phyloP scores from a whole-genome alignment of 2,329 filamentous ascomycete species.

The Xylaria digitata region DNA sequence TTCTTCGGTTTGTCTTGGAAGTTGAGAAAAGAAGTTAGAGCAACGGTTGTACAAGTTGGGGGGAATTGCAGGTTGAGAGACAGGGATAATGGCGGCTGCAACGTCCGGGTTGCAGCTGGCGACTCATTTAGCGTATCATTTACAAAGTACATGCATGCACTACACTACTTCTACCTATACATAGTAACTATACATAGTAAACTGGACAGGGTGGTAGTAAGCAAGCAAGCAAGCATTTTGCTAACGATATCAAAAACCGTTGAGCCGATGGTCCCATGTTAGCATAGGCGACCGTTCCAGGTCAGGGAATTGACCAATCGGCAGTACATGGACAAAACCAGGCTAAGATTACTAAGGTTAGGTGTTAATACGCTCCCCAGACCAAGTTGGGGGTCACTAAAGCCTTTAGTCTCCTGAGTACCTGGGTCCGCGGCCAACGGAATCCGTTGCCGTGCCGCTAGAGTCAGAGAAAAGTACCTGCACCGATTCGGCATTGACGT shows the following conservation, averaged over 20 bases:
- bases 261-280: neutral
- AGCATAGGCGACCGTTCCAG: neutral
- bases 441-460: constrained; percentile 35
- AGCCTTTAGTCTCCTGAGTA: constrained; percentile 10
- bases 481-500: constrained; percentile 27
- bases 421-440: constrained; percentile 18
- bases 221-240: no score
- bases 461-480: constrained; percentile 15
- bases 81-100: constrained; percentile 19
- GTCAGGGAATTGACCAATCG: constrained; percentile 15
- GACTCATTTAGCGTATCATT: neutral
- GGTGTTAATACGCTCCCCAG: no score
- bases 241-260: neutral
- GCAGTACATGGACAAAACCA: neutral
- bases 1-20: constrained; percentile 19
- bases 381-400: neutral
- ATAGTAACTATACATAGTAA: no score
- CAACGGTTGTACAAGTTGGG: neutral
- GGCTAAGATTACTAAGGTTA: neutral
- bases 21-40: neutral
- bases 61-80: neutral
- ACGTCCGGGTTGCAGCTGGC: constrained; percentile 8
- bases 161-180: no score
- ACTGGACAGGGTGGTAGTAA: no score
- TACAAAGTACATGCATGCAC: no score